A percentile compares a stretch with the other conserved stretches of the same genome.
These are phyloP conservation scores for Saprolegnia diclina DNA, from an alignment of 352 stramenopile species.

Conservation along the genomic window DNA sequence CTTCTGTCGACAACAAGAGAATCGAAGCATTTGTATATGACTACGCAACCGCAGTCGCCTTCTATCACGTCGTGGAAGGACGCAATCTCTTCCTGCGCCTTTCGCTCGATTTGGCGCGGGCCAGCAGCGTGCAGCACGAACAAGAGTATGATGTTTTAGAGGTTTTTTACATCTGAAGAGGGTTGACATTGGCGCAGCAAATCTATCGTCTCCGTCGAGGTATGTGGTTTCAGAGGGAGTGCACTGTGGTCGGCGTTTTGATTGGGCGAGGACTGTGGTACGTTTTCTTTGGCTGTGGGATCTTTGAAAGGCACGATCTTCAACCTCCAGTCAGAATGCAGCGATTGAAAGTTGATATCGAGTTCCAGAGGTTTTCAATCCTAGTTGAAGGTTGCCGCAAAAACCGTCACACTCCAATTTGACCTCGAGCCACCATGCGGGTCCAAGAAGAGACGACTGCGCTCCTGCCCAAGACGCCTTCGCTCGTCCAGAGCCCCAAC, in stretches of 20 bases:
- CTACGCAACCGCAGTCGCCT: too few relatives aligned
- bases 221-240: too few relatives aligned
- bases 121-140: too few relatives aligned
- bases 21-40: too few relatives aligned
- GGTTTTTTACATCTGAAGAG: too few relatives aligned
- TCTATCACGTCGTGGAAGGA: too few relatives aligned
- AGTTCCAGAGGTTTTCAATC: neutral
- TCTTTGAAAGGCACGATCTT: constrained; percentile 3
- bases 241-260: neutral
- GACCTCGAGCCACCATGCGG: neutral
- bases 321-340: neutral
- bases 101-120: too few relatives aligned
- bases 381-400: constrained; percentile 10
- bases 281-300: neutral
- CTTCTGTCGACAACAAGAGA: too few relatives aligned
- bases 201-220: too few relatives aligned
- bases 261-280: neutral
- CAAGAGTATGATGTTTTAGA: too few relatives aligned
- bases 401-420: neutral
- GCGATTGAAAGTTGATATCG: neutral
- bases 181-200: too few relatives aligned
- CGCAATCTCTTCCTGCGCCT: too few relatives aligned
- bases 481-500: constrained; percentile 4
- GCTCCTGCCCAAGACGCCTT: constrained; percentile 9
- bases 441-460: constrained; percentile 23